Evolutionary conservation across 495 filamentous ascomycete genomes (phyloP).

Genomic region (Parachaetomium inaequale): DNA sequence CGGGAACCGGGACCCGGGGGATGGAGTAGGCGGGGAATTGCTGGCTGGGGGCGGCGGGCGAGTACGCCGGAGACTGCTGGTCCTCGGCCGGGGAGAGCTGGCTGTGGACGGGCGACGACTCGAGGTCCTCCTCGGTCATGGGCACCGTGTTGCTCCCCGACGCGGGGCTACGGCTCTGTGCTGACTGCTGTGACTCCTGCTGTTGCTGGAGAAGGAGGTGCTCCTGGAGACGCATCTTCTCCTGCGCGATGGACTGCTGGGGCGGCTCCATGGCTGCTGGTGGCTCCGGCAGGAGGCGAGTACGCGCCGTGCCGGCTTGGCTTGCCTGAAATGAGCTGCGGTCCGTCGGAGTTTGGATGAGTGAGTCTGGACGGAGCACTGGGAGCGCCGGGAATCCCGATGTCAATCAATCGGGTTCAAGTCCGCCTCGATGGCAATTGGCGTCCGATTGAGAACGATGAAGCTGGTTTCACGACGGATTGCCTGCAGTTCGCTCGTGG

Average conservation of each 20-base stretch:
- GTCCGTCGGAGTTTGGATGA: not conserved
- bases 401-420: not conserved
- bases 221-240: slow-evolving; percentile 11
- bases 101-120: slow-evolving; percentile 10
- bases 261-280: slow-evolving; percentile 11
- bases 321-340: not conserved
- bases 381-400: not conserved
- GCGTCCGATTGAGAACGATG: not conserved
- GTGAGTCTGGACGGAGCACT: too few relatives aligned
- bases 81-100: not conserved
- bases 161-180: slow-evolving; percentile 7
- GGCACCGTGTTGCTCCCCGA: slow-evolving; percentile 25
- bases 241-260: not conserved
- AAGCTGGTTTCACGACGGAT: not conserved
- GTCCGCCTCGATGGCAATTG: not conserved
- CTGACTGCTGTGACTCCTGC: not conserved
- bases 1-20: not conserved
- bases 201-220: not conserved
- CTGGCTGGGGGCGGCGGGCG: not conserved
- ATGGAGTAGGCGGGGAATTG: not conserved
- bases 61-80: not conserved
- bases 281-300: not conserved
- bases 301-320: slow-evolving; percentile 8
- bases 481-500: not conserved
- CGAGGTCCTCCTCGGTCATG: slow-evolving; percentile 24